Percentiles rank a stretch among this genome's conserved stretches.
Conservation (phyloP, 2,329 filamentous ascomycete species). For the Beauveria sp. region DNA sequence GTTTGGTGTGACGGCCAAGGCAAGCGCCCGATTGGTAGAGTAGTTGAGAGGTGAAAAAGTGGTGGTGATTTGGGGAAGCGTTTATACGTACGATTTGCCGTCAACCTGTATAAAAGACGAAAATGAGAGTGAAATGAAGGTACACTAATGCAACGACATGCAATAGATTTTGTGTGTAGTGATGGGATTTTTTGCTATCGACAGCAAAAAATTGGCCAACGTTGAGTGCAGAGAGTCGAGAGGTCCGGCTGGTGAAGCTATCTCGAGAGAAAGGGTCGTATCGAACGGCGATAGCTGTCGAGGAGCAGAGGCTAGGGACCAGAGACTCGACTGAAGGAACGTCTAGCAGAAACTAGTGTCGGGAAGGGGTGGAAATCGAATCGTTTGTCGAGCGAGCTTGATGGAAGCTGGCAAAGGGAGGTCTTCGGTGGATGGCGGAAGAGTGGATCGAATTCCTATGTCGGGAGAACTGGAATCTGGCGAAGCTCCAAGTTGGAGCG, state of each 20-base stretch:
- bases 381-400: slow-evolving; percentile 1
- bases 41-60: slow-evolving; percentile 21
- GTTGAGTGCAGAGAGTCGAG: neutral
- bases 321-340: neutral
- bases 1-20: slow-evolving; percentile 25
- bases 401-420: slow-evolving; percentile 12
- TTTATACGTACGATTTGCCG: slow-evolving; percentile 34
- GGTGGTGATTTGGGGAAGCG: slow-evolving; percentile 20
- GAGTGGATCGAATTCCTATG: slow-evolving; percentile 14
- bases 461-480: slow-evolving; percentile 10
- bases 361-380: slow-evolving; percentile 7
- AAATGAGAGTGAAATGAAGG: slow-evolving; percentile 10
- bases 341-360: slow-evolving; percentile 8
- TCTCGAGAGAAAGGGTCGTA: slow-evolving; percentile 3
- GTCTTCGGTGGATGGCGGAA: slow-evolving; percentile 9
- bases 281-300: neutral
- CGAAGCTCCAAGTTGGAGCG: neutral
- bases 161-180: neutral
- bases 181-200: slow-evolving; percentile 2
- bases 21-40: slow-evolving; percentile 15
- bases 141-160: slow-evolving; percentile 8
- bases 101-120: slow-evolving; percentile 12
- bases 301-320: neutral
- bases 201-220: slow-evolving; percentile 8
- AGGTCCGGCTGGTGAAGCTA: neutral